phyloP scores from a whole-genome alignment of 345 rosid species.

The Erucastrum elatum region DNA sequence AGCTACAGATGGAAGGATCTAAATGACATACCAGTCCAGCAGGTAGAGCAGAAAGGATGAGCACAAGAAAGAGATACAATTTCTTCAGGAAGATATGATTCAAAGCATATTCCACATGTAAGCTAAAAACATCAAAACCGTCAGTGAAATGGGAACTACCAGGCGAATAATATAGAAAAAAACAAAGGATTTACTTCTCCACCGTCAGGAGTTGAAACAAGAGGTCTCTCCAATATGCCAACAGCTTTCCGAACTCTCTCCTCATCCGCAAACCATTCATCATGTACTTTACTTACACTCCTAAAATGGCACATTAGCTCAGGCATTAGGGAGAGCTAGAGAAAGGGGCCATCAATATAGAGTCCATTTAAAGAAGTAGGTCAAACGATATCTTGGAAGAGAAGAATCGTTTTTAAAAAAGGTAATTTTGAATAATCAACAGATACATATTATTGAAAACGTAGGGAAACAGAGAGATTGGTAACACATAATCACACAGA shows the following conservation, averaged over 20 bases:
- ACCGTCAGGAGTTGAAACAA: slow-evolving; percentile 42
- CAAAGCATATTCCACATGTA: slow-evolving; percentile 90
- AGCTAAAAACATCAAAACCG: slow-evolving; percentile 46
- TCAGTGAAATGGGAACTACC: slow-evolving; percentile 19
- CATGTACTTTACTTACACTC: slow-evolving; percentile 80
- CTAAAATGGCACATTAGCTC: slow-evolving; percentile 43
- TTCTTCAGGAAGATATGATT: slow-evolving; percentile 44
- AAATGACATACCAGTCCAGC: slow-evolving; percentile 74
- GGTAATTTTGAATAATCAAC: too few species aligned
- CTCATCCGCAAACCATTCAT: slow-evolving; percentile 96
- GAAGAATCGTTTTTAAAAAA: too few species aligned
- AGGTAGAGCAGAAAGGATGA: slow-evolving; percentile 82
- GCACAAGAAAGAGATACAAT: slow-evolving; percentile 78
- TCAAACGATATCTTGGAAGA: too few species aligned
- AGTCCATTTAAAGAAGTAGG: background rate
- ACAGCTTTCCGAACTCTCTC: slow-evolving; percentile 72
- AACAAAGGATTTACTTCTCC: slow-evolving; percentile 52
- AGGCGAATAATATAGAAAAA: background rate
- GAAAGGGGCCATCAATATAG: background rate
- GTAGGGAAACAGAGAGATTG: background rate
- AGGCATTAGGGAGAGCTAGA: slow-evolving; percentile 20
- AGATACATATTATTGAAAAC: too few species aligned
- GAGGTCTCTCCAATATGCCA: slow-evolving; percentile 69
- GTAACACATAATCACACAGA: background rate
- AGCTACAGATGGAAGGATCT: too few species aligned